Evolutionary conservation across 441 rosid genomes (phyloP).

Genomic region (Dalechampia spathulata): DNA sequence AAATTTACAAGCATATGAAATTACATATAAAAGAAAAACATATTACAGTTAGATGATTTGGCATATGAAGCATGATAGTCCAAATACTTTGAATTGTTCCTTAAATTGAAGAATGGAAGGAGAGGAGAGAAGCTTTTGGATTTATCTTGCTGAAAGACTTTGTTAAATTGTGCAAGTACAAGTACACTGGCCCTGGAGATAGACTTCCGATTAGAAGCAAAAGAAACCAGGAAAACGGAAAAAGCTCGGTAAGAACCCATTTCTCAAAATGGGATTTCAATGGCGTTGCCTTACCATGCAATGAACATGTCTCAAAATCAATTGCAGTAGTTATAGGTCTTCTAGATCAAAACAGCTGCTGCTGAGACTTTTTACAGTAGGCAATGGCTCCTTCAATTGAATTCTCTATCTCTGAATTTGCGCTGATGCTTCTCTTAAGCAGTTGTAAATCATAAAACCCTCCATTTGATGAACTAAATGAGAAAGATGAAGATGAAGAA

Average conservation of each 20-base stretch:
- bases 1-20: too few species aligned
- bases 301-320: background rate
- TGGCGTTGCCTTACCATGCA: too few species aligned
- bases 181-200: too few species aligned
- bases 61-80: too few species aligned
- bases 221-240: background rate
- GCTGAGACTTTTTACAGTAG: conserved; percentile 76
- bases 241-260: too few species aligned
- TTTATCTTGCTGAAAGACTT: background rate
- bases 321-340: conserved; percentile 21
- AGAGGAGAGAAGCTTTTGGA: background rate
- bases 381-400: conserved; percentile 89
- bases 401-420: conserved; percentile 51
- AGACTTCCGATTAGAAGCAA: too few species aligned
- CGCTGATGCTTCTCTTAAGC: conserved; percentile 61
- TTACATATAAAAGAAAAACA: too few species aligned
- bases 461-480: conserved; percentile 29
- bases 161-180: background rate
- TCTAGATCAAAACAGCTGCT: conserved; percentile 30
- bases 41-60: too few species aligned
- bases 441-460: conserved; percentile 40
- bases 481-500: conserved; percentile 54
- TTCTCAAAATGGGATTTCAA: too few species aligned
- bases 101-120: background rate
- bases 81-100: too few species aligned